phyloP scores from a whole-genome alignment of 2,329 filamentous ascomycete species.

The Phyllosticta ampelicida region DNA sequence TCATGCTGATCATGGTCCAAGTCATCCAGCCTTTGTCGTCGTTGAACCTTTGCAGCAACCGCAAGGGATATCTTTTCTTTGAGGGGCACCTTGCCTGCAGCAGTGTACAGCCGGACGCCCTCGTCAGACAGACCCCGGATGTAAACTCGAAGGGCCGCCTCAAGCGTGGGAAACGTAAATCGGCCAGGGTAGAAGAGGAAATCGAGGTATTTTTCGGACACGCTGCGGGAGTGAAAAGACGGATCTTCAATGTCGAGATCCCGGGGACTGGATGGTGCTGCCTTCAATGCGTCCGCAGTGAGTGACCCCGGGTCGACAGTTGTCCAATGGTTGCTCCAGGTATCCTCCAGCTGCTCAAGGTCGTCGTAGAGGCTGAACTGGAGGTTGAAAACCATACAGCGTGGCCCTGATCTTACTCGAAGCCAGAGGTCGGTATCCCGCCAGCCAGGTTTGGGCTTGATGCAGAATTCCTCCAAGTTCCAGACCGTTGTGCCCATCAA shows the following conservation, averaged over 20 bases:
- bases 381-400: conserved; percentile 57
- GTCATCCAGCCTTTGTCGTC: conserved; percentile 51
- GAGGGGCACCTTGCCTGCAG: conserved; percentile 42
- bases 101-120: background rate
- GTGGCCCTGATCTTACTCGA: conserved; percentile 44
- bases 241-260: conserved; percentile 22
- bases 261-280: conserved; percentile 27
- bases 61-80: conserved; percentile 67
- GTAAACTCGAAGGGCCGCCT: conserved; percentile 75
- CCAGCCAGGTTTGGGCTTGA: conserved; percentile 31
- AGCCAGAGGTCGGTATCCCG: conserved; percentile 36
- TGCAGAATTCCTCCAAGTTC: conserved; percentile 38
- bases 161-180: conserved; percentile 68
- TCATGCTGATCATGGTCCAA: conserved; percentile 70
- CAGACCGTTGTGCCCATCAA: conserved; percentile 41
- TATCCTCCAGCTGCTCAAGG: conserved; percentile 49
- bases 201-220: conserved; percentile 68
- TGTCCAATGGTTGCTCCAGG: conserved; percentile 52
- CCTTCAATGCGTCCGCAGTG: conserved; percentile 30
- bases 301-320: conserved; percentile 33
- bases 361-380: conserved; percentile 60
- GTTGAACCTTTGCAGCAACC: conserved; percentile 56
- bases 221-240: conserved; percentile 38
- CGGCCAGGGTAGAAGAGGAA: conserved; percentile 74
- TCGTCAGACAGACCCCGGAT: conserved; percentile 43